A percentile compares a stretch with the other conserved stretches of the same genome.
phyloP scores from a whole-genome alignment of 2,329 filamentous ascomycete genomes.

The Tolypocladium sp. region DNA sequence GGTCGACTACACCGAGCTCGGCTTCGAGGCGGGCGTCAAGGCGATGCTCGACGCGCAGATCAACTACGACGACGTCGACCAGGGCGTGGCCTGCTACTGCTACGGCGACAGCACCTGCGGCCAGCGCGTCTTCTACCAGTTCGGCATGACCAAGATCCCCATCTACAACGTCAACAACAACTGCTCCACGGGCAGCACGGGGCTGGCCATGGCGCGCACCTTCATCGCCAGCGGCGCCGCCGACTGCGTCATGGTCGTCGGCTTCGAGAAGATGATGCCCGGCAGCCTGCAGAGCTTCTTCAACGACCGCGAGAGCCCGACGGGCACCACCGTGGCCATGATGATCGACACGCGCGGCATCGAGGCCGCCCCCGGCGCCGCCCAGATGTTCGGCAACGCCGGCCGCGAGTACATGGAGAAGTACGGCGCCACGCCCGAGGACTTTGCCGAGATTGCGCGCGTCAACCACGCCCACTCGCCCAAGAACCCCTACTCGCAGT shows the following conservation, averaged over 20 bases:
- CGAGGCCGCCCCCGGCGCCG: conserved; percentile 74
- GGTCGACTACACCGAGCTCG: conserved; percentile 89
- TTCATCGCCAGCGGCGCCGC: conserved; percentile 72
- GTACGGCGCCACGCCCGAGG: conserved; percentile 73
- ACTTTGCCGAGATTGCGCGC: conserved; percentile 91
- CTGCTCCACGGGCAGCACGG: conserved; percentile 91
- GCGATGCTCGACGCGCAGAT: conserved; percentile 80
- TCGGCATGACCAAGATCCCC: conserved; percentile 93
- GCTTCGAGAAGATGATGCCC: conserved; percentile 97
- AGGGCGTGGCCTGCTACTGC: conserved; percentile 95
- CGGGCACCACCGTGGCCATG: conserved; percentile 62
- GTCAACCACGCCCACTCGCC: conserved; percentile 89
- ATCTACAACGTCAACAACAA: conserved; percentile 99
- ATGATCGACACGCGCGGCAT: conserved; percentile 76
- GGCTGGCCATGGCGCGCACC: conserved; percentile 73
- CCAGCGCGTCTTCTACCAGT: conserved; percentile 97
- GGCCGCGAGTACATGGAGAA: conserved; percentile 93
- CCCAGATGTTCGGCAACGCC: conserved; percentile 93
- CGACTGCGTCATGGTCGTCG: conserved; percentile 83
- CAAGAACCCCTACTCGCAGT: conserved; percentile 96
- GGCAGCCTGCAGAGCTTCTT: conserved; percentile 79
- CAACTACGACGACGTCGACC: conserved; percentile 93
- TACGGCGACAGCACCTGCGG: conserved; percentile 93
- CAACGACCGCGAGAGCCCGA: conserved; percentile 76
- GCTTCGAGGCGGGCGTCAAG: conserved; percentile 86